phyloP scores from a whole-genome alignment of 805 yeast genomes.

The Deakozyma indianensis region DNA sequence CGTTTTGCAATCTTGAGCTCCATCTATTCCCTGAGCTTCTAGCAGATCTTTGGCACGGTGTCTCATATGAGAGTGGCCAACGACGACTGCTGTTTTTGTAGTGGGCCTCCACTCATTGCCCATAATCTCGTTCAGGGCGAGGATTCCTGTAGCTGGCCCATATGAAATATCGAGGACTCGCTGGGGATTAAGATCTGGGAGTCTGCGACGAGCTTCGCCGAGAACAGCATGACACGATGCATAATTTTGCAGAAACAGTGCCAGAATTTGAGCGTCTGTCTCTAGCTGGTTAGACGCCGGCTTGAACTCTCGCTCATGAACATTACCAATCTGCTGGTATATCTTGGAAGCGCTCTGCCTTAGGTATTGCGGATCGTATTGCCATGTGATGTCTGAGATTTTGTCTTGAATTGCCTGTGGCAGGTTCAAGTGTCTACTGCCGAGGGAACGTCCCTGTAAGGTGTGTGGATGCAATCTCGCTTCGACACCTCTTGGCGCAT shows the following conservation, averaged over 20 bases:
- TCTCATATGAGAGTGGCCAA: conserved; percentile 63
- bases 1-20: conserved; percentile 23
- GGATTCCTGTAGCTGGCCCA: conserved; percentile 88
- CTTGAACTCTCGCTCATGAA: conserved; percentile 38
- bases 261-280: conserved; percentile 70
- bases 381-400: conserved; percentile 48
- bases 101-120: conserved; percentile 48
- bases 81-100: conserved; percentile 54
- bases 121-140: conserved; percentile 75
- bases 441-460: conserved; percentile 36
- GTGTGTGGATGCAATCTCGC: conserved; percentile 45
- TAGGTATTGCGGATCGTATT: conserved; percentile 48
- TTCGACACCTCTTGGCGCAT: background rate
- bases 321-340: conserved; percentile 30
- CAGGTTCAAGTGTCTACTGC: conserved; percentile 34
- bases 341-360: conserved; percentile 47
- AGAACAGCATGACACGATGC: conserved; percentile 54
- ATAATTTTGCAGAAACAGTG: conserved; percentile 69
- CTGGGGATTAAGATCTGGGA: conserved; percentile 42
- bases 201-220: conserved; percentile 45
- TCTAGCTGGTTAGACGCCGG: conserved; percentile 22
- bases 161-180: conserved; percentile 65
- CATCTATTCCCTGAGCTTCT: conserved; percentile 38
- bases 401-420: conserved; percentile 43
- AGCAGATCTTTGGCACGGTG: conserved; percentile 64